phyloP scores from a whole-genome alignment of 208 protist genomes.

The Leishmania major region DNA sequence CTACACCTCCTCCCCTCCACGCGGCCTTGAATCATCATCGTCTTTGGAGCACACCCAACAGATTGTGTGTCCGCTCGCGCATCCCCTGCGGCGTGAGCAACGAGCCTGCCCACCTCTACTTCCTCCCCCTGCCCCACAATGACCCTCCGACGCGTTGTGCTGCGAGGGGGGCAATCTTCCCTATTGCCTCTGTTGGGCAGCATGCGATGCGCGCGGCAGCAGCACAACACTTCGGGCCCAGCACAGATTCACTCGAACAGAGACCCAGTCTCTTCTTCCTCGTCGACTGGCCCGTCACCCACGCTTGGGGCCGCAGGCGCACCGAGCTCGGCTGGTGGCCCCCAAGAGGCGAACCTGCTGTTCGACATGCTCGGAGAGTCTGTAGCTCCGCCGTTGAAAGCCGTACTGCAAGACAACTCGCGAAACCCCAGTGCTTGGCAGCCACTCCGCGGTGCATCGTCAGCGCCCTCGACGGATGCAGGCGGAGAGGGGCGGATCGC shows the following conservation, averaged over 20 bases:
- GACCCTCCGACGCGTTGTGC: neutral
- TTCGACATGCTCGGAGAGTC: constrained; percentile 10
- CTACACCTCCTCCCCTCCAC: neutral
- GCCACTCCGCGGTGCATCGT: neutral
- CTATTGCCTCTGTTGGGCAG: neutral
- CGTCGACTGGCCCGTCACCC: neutral
- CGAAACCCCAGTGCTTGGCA: neutral
- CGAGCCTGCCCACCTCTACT: neutral
- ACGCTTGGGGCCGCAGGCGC: neutral
- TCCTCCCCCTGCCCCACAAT: neutral
- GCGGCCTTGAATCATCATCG: neutral
- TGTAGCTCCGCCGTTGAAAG: neutral
- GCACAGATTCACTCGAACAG: neutral
- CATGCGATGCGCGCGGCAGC: neutral
- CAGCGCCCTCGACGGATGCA: neutral
- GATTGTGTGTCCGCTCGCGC: neutral
- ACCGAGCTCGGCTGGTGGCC: too few relatives aligned
- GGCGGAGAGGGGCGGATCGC: neutral
- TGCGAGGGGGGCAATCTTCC: neutral
- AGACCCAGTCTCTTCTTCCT: neutral
- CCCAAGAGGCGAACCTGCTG: constrained; percentile 9
- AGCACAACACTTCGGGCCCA: neutral
- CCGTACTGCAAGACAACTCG: neutral
- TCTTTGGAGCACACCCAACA: neutral
- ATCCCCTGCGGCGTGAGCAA: neutral